A percentile compares a stretch with the other conserved stretches of the same genome.
Evolutionary conservation across 2,329 filamentous ascomycete species (phyloP).

Genomic region (Colletotrichum endophyticum): DNA sequence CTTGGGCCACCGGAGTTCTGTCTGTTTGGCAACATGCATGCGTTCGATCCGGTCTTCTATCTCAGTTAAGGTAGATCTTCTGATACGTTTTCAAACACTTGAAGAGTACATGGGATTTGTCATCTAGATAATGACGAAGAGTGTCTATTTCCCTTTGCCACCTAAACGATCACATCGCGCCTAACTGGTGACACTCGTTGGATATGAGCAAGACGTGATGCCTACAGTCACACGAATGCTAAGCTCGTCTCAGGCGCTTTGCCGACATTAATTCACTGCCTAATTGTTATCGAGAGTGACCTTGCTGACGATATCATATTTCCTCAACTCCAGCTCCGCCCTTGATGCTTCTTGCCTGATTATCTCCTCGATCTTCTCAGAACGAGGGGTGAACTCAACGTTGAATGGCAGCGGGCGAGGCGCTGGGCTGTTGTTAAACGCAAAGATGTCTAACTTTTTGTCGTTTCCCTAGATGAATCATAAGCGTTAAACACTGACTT

Average conservation of each 20-base stretch:
- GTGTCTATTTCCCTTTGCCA: background rate
- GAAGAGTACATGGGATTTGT: background rate
- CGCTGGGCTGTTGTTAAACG: background rate
- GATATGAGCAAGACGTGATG: background rate
- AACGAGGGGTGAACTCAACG: background rate
- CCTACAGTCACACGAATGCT: background rate
- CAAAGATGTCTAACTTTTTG: background rate
- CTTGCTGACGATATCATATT: background rate
- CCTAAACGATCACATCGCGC: background rate
- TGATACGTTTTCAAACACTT: too few relatives aligned
- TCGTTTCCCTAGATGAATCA: background rate
- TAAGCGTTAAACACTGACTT: background rate
- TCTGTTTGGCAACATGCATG: background rate
- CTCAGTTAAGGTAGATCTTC: background rate
- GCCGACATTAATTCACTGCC: background rate
- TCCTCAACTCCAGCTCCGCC: background rate
- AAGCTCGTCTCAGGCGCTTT: fast-evolving
- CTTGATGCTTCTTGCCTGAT: background rate
- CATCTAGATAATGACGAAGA: background rate
- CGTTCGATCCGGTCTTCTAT: background rate
- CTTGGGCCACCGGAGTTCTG: background rate
- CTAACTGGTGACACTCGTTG: fast-evolving
- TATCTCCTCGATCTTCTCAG: background rate
- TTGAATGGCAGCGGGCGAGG: background rate
- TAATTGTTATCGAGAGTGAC: background rate